Evolutionary conservation across 169 alveolate species (phyloP).

Genomic region (Plasmodium billcollinsi): DNA sequence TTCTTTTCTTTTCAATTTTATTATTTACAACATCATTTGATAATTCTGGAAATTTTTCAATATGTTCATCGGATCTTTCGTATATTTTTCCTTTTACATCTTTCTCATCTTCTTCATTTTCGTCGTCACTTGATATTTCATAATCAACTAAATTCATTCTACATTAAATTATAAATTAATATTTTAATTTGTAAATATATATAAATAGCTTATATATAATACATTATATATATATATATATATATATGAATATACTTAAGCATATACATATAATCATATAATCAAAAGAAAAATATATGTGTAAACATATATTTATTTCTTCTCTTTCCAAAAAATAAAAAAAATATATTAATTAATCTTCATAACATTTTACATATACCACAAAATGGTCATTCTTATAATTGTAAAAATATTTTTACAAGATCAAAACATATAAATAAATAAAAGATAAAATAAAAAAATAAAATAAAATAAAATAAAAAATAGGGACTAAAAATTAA

Average conservation of each 20-base stretch:
- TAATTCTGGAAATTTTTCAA: too few relatives aligned
- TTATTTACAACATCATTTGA: too few relatives aligned
- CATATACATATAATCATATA: background rate
- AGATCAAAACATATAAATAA: too few relatives aligned
- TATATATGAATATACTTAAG: background rate
- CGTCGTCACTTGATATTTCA: conserved; percentile 74
- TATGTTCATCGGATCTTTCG: background rate
- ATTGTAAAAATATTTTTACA: too few relatives aligned
- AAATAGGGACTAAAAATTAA: background rate
- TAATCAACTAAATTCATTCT: conserved; percentile 75
- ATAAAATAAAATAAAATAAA: too few relatives aligned
- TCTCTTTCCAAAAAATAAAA: background rate
- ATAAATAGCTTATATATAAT: background rate
- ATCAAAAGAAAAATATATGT: background rate
- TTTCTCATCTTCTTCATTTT: background rate
- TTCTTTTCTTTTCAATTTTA: too few relatives aligned
- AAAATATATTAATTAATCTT: background rate
- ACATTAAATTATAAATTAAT: background rate
- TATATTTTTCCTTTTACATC: conserved; percentile 4
- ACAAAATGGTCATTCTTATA: too few relatives aligned
- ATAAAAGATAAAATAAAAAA: background rate
- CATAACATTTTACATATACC: too few relatives aligned
- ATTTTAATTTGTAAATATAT: background rate
- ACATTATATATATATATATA: conserved; percentile 1
- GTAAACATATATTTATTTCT: conserved; percentile 14